Conservation (phyloP, 164 flowering plant genomes). For the Saururus chinensis region DNA sequence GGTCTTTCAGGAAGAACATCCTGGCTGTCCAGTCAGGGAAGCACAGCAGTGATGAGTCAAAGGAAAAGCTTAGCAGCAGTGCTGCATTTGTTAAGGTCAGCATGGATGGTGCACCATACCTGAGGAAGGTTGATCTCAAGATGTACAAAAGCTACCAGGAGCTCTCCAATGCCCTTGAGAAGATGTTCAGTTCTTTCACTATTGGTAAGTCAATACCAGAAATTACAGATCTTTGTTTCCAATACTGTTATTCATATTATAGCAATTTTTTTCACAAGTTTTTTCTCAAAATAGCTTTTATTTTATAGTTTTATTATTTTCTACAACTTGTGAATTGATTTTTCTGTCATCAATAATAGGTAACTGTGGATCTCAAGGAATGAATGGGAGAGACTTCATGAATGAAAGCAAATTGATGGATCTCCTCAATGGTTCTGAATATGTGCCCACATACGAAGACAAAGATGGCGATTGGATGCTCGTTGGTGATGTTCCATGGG, state of each 20-base stretch:
- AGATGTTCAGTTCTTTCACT: constrained; percentile 77
- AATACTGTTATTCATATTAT: too few species aligned
- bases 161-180: constrained; percentile 52
- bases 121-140: constrained; percentile 70
- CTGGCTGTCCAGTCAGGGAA: constrained; percentile 33
- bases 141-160: constrained; percentile 68
- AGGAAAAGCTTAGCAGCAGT: constrained; percentile 17
- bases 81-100: constrained; percentile 70
- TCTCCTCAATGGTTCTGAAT: constrained; percentile 59
- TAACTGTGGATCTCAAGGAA: constrained; percentile 56
- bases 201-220: constrained; percentile 29
- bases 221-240: background rate
- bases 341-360: constrained; percentile 17
- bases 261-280: background rate
- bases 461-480: constrained; percentile 95
- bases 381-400: constrained; percentile 64
- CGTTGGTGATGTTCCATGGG: constrained; percentile 88
- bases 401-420: constrained; percentile 77
- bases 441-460: constrained; percentile 76
- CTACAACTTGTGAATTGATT: background rate
- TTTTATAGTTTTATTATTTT: background rate
- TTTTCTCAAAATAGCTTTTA: too few species aligned
- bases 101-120: constrained; percentile 88
- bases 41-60: constrained; percentile 21
- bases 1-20: constrained; percentile 61